phyloP scores from a whole-genome alignment of 2,329 filamentous ascomycete species.

The Cladophialophora psammophila region DNA sequence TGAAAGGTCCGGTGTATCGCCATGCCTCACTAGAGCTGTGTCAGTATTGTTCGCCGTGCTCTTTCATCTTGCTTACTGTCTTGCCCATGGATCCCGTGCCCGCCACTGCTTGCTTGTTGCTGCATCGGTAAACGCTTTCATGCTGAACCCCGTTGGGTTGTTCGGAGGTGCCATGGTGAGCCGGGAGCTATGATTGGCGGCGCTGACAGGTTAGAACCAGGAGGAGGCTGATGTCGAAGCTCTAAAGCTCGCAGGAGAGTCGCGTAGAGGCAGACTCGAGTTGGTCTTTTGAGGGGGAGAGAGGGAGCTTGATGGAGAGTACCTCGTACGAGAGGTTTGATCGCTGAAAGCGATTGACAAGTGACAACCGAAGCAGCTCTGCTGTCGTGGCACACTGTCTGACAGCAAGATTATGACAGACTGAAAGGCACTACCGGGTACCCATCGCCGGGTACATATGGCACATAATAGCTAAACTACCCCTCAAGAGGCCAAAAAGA shows the following conservation, averaged over 20 bases:
- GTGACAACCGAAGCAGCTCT: constrained; percentile 2
- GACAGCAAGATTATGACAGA: neutral
- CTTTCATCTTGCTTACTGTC: constrained; percentile 58
- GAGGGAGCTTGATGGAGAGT: neutral
- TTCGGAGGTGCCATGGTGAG: constrained; percentile 28
- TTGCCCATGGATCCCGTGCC: constrained; percentile 66
- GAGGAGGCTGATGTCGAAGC: constrained; percentile 3
- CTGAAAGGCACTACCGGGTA: too few species aligned
- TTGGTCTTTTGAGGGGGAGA: neutral
- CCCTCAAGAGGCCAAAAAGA: neutral
- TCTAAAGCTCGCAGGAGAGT: neutral
- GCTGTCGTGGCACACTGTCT: neutral
- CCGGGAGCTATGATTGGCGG: neutral
- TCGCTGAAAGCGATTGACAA: neutral
- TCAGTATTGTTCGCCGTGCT: constrained; percentile 16
- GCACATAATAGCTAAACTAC: neutral
- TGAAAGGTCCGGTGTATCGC: constrained; percentile 90
- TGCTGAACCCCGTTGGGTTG: constrained; percentile 92
- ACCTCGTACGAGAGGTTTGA: neutral
- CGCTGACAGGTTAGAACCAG: neutral
- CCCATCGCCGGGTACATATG: too few species aligned
- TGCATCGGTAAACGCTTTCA: constrained; percentile 55
- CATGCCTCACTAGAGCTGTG: constrained; percentile 77
- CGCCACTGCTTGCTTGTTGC: constrained; percentile 40
- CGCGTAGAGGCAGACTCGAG: neutral